Base-by-base conservation (phyloP, 208 protist genomes). In the Acanthamoeba castellanii region DNA sequence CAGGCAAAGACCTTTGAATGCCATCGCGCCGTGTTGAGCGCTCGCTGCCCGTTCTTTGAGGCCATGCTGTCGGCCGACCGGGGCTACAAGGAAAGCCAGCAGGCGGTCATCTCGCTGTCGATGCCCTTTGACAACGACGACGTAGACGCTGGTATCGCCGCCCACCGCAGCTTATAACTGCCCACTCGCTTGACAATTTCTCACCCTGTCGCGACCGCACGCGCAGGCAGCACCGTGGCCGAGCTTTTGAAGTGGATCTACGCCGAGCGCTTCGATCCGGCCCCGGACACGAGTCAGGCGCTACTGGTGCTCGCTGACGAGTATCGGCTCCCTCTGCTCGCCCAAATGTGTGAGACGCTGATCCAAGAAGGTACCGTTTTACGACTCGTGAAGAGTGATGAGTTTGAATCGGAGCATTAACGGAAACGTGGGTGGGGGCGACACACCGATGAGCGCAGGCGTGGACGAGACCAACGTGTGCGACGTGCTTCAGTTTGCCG, bases 1-100 rank as follows among this genome's bases (percentile, higher is more conserved):
- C 45, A 47, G 45, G 45, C 45, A 47, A 47, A 47, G 74, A 30
- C 20, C 8, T 45, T 84, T 25, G 4, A 45, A 37, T 84, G 74
- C 25, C 74, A 84, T 55, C 74, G 74, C 9, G 74, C 42, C 16
- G 74, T 84, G 37, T 84, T 84, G 74, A 84, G 74, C 22, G 74
- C 74, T 20, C 74, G 74, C 9, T 84, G 42, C 8, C 42, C 74
- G 18, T 84, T 84, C 74, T 84, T 84, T 37, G 74, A 45, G 25
- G 74, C 74, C 34, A 84, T 84, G 74, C 74, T 84, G 20, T 84
- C 74, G 25, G 25, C 37, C n/a, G 70, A 78, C 37, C 32, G 70
- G 9, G 74, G 74, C 42, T 84, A 84, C 74, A 27, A 34, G 25
- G 74, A 84, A 37, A 84, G 74, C 37, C 74, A 84, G 9, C 37